A percentile compares a stretch with the other conserved stretches of the same genome.
Evolutionary conservation across 2,329 filamentous ascomycete species (phyloP).

Genomic region (Aspergillus bombycis): DNA sequence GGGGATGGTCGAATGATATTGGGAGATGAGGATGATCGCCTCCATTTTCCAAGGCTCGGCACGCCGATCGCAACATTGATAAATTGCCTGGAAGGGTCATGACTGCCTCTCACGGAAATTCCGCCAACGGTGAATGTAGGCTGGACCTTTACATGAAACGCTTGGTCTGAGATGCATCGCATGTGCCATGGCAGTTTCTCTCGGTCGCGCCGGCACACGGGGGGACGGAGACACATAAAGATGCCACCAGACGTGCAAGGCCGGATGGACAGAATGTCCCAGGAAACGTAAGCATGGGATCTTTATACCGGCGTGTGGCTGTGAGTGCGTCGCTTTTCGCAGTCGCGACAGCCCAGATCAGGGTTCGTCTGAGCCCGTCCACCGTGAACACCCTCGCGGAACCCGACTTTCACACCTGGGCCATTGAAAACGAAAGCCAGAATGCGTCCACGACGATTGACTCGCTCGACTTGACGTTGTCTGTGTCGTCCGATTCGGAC

Average conservation of each 20-base stretch:
- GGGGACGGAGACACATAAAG: neutral
- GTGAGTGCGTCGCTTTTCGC: conserved; percentile 2
- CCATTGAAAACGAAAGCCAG: conserved; percentile 9
- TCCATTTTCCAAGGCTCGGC: neutral
- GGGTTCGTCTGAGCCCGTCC: conserved; percentile 11
- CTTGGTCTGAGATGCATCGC: neutral
- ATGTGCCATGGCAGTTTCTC: neutral
- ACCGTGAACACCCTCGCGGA: conserved; percentile 9
- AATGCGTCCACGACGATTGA: neutral
- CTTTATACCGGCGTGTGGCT: neutral
- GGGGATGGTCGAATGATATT: neutral
- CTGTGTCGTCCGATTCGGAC: conserved; percentile 7
- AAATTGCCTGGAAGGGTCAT: neutral
- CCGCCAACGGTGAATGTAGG: neutral
- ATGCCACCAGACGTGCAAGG: neutral
- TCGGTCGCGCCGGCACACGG: neutral
- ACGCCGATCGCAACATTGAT: neutral
- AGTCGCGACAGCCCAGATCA: neutral
- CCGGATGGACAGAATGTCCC: neutral
- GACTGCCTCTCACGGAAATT: neutral
- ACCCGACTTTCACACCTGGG: conserved; percentile 9
- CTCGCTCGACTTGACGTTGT: neutral
- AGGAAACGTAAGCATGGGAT: neutral
- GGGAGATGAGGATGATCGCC: neutral
- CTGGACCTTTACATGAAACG: neutral